These are phyloP conservation scores for Fagus crenata DNA, from an alignment of 306 rosid genomes.

Conservation along the genomic window DNA sequence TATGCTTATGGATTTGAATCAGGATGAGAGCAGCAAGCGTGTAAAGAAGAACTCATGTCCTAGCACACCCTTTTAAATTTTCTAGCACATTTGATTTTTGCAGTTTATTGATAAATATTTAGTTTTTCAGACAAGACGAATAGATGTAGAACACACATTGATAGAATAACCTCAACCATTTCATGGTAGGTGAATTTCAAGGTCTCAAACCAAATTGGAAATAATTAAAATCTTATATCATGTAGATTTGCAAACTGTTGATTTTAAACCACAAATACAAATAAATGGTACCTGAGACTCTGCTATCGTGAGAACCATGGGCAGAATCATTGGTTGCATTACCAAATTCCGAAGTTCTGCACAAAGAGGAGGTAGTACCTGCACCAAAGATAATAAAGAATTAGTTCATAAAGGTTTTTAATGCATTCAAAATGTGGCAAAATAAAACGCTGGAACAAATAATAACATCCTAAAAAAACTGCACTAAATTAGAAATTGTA, in stretches of 20 bases:
- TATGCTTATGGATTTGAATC: no score
- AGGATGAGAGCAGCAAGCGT: no score
- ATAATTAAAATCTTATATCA: background rate
- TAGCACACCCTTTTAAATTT: background rate
- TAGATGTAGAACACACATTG: background rate
- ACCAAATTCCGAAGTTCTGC: slow-evolving; percentile 97
- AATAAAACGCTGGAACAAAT: background rate
- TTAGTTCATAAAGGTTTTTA: slow-evolving; percentile 11
- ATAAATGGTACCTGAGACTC: slow-evolving; percentile 83
- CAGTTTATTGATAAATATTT: background rate
- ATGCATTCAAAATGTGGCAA: slow-evolving; percentile 1
- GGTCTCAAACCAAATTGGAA: background rate
- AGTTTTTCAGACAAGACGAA: background rate
- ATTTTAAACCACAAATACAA: background rate
- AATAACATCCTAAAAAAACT: slow-evolving; percentile 8
- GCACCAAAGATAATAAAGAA: slow-evolving; percentile 36
- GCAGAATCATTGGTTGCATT: slow-evolving; percentile 95
- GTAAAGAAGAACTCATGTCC: background rate
- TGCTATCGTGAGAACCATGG: slow-evolving; percentile 98
- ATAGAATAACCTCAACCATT: background rate
- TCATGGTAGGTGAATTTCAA: background rate
- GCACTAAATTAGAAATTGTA: background rate
- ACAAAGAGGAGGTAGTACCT: slow-evolving; percentile 99
- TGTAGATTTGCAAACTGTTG: background rate
- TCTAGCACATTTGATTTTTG: background rate